Evolutionary conservation across 208 protist species (phyloP).

Genomic region (Trypanosoma scelopori): DNA sequence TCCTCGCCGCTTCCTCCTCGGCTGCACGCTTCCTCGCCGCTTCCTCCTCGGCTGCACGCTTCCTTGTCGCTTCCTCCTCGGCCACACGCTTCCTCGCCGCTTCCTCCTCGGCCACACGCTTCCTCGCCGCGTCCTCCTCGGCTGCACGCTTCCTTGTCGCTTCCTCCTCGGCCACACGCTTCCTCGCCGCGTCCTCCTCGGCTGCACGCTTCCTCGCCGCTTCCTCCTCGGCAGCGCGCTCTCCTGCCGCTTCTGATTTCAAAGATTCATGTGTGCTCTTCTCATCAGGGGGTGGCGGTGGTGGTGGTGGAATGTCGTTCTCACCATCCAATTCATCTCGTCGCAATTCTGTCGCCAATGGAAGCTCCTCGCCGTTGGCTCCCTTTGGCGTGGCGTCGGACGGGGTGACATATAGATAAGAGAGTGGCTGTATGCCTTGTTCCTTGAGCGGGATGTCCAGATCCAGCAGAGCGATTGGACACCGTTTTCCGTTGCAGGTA

Average conservation of each 20-base stretch:
- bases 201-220: not conserved
- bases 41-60: too few relatives aligned
- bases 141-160: too few relatives aligned
- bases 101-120: too few relatives aligned
- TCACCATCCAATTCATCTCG: not conserved
- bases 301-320: conserved; percentile 21
- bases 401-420: conserved; percentile 30
- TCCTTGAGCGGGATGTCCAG: conserved; percentile 28
- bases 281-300: conserved; percentile 14
- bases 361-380: conserved; percentile 16
- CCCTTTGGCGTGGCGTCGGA: conserved; percentile 18
- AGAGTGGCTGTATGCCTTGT: conserved; percentile 11
- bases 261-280: not conserved
- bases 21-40: too few relatives aligned
- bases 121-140: too few relatives aligned
- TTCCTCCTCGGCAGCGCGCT: conserved; percentile 3
- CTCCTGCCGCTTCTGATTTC: not conserved
- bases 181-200: conserved; percentile 4
- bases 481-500: conserved; percentile 14
- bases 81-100: too few relatives aligned
- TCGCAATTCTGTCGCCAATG: conserved; percentile 12
- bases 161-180: too few relatives aligned
- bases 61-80: too few relatives aligned
- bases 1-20: too few relatives aligned
- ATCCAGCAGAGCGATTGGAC: conserved; percentile 25